Base-by-base conservation (phyloP, 805 yeast genomes). In the Jamesozyma spencerorum region DNA sequence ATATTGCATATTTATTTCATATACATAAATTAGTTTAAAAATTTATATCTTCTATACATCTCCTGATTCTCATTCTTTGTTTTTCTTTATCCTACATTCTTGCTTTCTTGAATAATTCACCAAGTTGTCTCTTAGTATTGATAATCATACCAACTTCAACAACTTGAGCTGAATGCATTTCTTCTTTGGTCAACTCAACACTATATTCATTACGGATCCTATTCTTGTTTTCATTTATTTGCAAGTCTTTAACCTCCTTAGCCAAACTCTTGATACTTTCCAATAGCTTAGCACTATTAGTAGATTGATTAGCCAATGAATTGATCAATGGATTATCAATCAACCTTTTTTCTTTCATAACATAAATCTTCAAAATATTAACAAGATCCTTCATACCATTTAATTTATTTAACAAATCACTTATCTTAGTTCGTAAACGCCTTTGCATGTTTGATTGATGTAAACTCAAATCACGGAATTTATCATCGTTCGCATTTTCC, bases 51-150 rank as follows among this genome's bases (percentile, higher is more conserved):
- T 10, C 6, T 10, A 22, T 22, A 22, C 26, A 22, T 22, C 26
- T 7, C 26, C 15, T 15, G 12, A 22, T 10, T 22, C 26, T 7
- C 26, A 22, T 10, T 7, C 26, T 10, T 22, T 14, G 14, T 18
- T 12, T 12, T 34, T 22, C 5, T 14, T 22, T 22, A 13, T 34
- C n/a, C 19, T 22, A 34, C 15, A 4, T 28, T 14, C 33, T 30
- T 14, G 37, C 33, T 15, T 42, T 46, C 35, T 48, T 48, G 37
- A 60, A 47, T 12, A 55, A 46, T 8, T 39, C 43, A 15, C 64
- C 64, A 4, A 60, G 27, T 32, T 55, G 54, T 31, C 37, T 49
- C 36, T 48, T 57, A 1, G 61, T 52, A 33, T 49, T 52, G 17
- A 55, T 31, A 17, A 30, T 42, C 34, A 58, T 32, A 24, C 57